Base-by-base conservation (phyloP, 2,329 filamentous ascomycete genomes). In the Pseudocercospora ulei region DNA sequence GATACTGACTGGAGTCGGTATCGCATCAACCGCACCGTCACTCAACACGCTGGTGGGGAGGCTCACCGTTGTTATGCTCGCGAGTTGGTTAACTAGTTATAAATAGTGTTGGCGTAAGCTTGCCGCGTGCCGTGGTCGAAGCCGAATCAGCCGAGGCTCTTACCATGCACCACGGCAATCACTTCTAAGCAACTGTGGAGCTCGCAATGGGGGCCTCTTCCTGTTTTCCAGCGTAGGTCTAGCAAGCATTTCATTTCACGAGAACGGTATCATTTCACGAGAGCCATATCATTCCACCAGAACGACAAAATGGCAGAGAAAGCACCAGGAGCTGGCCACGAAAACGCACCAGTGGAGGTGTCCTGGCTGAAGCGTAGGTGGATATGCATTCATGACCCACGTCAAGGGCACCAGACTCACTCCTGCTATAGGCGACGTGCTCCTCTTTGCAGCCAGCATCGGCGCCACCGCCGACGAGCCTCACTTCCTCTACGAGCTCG, bases 371-470 rank as follows among this genome's bases (percentile, higher is more conserved):
- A 50, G 44, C 40, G 44, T 35, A 41, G 26, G 38, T 27, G 12
- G 2, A 6, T 8, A 16, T n/a, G 12, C 11, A 9, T 7, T 3
- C 9, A n/a, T 27, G 24, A 13, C 23, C 7, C 17, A 19, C 8
- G 5, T 18, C 14, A 16, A 8, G 4, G 1, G 9, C 13, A 18
- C 11, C 27, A 14, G 18, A 4, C 27, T 30, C 35, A 14, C 14
- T 11, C 3, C 5, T 17, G n/a, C 19, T 11, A 19, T 20, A 36
- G 34, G 87, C 50, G 87, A 95, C 69, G 76, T 79, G 22, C 71
- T 95, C 46, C 77, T 96, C 46, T 95, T 95, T 62, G 86, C 87
- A 53, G 80, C 81, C 63, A 88, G 80, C 65, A 88, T 95, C 60
- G 87, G 87, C 40, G 78, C 73, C 58, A 88, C 76, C 7, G 72